A percentile compares a stretch with the other conserved stretches of the same genome.
These are phyloP conservation scores for Cercospora citrullina DNA, from an alignment of 2,329 filamentous ascomycete species.

Conservation along the genomic window DNA sequence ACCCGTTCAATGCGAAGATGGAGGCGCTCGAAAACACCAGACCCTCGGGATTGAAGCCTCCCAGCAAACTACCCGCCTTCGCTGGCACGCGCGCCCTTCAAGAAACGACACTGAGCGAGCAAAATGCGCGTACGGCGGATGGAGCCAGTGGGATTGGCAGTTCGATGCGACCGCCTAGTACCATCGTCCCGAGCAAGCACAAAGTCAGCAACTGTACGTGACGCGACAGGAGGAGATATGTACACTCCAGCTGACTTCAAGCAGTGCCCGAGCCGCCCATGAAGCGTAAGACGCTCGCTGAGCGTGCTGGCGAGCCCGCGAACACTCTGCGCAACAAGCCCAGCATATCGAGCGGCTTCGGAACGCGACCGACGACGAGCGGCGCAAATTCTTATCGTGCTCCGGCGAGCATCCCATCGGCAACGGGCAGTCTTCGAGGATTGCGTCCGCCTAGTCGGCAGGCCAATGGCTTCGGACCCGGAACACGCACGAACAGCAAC, in stretches of 20 bases:
- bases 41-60: constrained; percentile 37
- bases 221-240: background rate
- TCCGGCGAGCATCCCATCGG: constrained; percentile 41
- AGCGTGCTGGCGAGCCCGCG: constrained; percentile 51
- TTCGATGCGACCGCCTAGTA: constrained; percentile 20
- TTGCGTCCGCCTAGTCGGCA: constrained; percentile 49
- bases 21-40: constrained; percentile 38
- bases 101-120: constrained; percentile 39
- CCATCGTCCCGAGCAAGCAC: constrained; percentile 45
- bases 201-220: constrained; percentile 52
- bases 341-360: constrained; percentile 24
- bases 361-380: constrained; percentile 25
- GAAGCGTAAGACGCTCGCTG: constrained; percentile 54
- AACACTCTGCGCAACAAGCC: constrained; percentile 27
- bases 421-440: constrained; percentile 37
- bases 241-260: background rate
- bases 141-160: constrained; percentile 12
- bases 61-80: constrained; percentile 35
- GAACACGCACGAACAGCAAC: constrained; percentile 14
- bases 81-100: constrained; percentile 25
- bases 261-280: constrained; percentile 50
- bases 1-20: constrained; percentile 27
- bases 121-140: constrained; percentile 52
- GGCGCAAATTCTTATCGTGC: constrained; percentile 46
- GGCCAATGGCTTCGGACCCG: constrained; percentile 36